Percentiles rank a stretch among this genome's conserved stretches.
Conservation (phyloP, 805 yeast species). For the Nakazawaea siamensis region DNA sequence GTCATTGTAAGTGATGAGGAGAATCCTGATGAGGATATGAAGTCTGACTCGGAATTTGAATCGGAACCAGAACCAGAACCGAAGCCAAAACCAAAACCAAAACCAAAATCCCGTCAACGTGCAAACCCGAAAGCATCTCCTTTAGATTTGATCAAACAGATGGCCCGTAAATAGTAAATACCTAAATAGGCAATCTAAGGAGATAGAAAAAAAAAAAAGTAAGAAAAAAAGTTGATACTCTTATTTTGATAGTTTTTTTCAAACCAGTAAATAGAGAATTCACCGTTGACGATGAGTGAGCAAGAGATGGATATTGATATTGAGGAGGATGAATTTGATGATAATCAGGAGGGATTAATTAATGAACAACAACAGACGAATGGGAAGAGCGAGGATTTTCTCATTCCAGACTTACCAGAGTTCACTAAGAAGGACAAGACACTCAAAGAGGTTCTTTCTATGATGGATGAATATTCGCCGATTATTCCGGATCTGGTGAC, state of each 20-base stretch:
- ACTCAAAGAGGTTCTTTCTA: conserved; percentile 70
- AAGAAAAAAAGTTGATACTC: too few species aligned
- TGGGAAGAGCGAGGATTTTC: conserved; percentile 12
- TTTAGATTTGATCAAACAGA: conserved; percentile 3
- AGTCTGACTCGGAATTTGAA: neutral
- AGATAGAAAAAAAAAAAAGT: neutral
- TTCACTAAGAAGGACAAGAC: conserved; percentile 74
- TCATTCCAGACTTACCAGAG: conserved; percentile 51
- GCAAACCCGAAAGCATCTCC: neutral
- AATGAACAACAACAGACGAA: neutral
- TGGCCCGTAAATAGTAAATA: conserved; percentile 1
- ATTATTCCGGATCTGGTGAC: conserved; percentile 95
- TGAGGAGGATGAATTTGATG: conserved; percentile 8
- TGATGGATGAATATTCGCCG: conserved; percentile 94
- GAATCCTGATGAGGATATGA: neutral
- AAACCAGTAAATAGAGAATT: too few species aligned
- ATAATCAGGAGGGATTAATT: conserved; percentile 4
- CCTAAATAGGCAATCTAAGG: neutral
- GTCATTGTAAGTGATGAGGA: neutral
- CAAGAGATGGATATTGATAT: conserved; percentile 6
- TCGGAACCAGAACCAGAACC: neutral
- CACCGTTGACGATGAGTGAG: conserved; percentile 1
- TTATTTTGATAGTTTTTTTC: too few species aligned
- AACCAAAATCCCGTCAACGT: neutral
- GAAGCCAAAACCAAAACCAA: neutral